Evolutionary conservation across 306 rosid genomes (phyloP).

Genomic region (Adenanthera pavonina): DNA sequence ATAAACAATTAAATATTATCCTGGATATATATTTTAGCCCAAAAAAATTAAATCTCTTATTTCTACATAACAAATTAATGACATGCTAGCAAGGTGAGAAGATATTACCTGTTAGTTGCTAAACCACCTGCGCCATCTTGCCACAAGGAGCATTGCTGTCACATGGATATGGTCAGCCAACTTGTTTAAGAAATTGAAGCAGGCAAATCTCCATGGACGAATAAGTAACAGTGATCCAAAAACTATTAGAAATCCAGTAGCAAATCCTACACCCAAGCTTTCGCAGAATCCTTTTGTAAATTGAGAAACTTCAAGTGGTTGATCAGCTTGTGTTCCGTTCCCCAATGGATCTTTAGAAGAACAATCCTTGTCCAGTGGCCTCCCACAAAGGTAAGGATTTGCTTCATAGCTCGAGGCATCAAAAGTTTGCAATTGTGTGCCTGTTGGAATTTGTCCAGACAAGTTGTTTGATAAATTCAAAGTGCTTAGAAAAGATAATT

Average conservation of each 20-base stretch:
- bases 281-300: not conserved
- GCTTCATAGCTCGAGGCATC: not conserved
- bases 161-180: not conserved
- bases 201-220: not conserved
- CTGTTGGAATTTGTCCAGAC: slow-evolving; percentile 12
- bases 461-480: slow-evolving; percentile 27
- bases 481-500: not conserved
- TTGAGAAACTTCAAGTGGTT: not conserved
- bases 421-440: slow-evolving; percentile 17
- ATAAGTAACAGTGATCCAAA: not conserved
- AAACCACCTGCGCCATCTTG: not conserved
- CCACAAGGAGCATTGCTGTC: not conserved
- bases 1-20: not conserved
- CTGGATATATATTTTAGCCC: no score
- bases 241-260: not conserved
- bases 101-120: not conserved
- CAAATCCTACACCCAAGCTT: not conserved
- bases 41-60: no score
- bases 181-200: not conserved
- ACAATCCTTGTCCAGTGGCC: not conserved
- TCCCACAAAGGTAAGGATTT: not conserved
- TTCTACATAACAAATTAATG: no score
- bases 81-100: not conserved
- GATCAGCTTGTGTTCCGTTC: not conserved
- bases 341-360: not conserved